Evolutionary conservation across 2,329 filamentous ascomycete genomes (phyloP), one percentile per base, ranked within the genome.

Genomic region (Fusarium duplospermum): DNA sequence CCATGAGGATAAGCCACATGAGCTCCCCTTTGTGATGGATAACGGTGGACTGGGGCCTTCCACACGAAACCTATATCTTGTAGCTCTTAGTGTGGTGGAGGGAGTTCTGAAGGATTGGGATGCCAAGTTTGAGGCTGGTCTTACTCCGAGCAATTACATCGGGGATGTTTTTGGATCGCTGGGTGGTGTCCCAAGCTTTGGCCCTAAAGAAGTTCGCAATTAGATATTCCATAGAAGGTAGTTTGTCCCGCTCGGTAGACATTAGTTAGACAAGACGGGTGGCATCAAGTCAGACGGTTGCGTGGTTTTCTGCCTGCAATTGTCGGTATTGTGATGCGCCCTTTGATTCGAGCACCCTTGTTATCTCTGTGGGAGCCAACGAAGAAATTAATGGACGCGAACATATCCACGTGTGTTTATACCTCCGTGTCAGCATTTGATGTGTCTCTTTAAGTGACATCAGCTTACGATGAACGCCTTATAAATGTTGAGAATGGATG

Each of bases 91-190:
- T 6, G 72, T 68, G 0, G 58, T 75, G 2, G 18, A 76, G 18
- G 64, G 62, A 1, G 75, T 76, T 2, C 2, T 76, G n/a, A 10
- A 52, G 1, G 59, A 52, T 0, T 76, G 74, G 74, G 8, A 58
- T 6, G 8, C 31, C 7, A 76, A n/a, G 10, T 76, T 76, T 1
- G 60, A 70, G 22, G 27, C 59, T 10, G 73, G 74, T 0, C 31
- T 76, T 10, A 7, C 45, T 1, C 61, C 74, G 0, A n/a, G 54
- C 5, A 76, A 73, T 29, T 76, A 75, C 4, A 65, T 76, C 2
- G 74, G 74, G 0, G 74, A 76, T 22, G 70, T 76, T 0, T 76
- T 76, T 65, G 74, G 74, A 1, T 76, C 74, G 0, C 62, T 76
- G 33, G 74, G 74, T 22, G 74, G 74, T 0, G 57, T 42, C 1